Conservation (phyloP, 208 protist genomes). For the Angomonas ambiguus region DNA sequence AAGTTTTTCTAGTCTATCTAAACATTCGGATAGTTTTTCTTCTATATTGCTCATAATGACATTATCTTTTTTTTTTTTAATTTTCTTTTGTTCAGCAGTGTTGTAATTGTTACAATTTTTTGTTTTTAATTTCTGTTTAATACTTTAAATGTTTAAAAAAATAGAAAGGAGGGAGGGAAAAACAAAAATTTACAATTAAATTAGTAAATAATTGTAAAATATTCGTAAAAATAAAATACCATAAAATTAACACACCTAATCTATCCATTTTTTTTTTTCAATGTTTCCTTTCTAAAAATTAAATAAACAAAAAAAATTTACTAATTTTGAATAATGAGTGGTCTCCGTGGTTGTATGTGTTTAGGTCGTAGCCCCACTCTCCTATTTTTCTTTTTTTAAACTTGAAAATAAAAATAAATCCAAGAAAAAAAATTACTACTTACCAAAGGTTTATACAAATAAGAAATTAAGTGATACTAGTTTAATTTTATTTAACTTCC, state of each 20-base stretch:
- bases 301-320: not conserved
- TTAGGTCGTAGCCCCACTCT: conserved; percentile 5
- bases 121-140: not conserved
- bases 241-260: not conserved
- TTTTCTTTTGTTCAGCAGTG: not conserved
- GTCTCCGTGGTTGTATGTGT: no score
- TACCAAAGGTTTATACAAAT: not conserved
- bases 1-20: conserved; percentile 11
- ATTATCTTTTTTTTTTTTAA: not conserved
- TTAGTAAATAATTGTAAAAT: conserved; percentile 5
- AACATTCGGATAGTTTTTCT: not conserved
- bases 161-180: conserved; percentile 10
- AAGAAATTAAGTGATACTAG: no score
- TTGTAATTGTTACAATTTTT: not conserved
- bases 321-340: no score
- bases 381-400: not conserved
- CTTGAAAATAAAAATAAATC: conserved; percentile 5
- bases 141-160: not conserved
- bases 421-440: not conserved
- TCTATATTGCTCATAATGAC: not conserved
- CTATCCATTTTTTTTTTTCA: conserved; percentile 9
- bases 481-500: conserved; percentile 64
- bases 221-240: not conserved
- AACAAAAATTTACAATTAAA: conserved; percentile 12
- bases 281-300: not conserved